Conservation (phyloP, 2,329 filamentous ascomycete species). For the Whalleya microplaca region DNA sequence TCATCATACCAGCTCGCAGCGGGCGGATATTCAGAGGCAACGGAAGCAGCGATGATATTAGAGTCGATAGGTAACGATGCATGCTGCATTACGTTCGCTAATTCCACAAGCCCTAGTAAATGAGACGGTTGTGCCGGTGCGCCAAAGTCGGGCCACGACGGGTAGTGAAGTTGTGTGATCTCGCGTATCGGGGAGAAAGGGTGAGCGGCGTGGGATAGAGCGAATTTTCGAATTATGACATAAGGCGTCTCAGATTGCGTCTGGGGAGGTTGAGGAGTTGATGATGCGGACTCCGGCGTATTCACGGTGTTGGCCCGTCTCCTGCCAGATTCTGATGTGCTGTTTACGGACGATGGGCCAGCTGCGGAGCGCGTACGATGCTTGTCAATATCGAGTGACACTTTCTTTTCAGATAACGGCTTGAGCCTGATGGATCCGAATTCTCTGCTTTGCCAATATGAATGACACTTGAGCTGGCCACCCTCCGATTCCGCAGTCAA, state of each 20-base stretch:
- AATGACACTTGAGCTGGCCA: constrained; percentile 91
- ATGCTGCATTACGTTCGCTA: constrained; percentile 76
- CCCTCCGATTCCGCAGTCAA: constrained; percentile 93
- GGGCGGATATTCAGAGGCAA: constrained; percentile 33
- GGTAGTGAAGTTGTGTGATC: constrained; percentile 92
- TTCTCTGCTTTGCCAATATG: constrained; percentile 82
- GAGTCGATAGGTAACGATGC: constrained; percentile 55
- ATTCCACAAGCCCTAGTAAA: constrained; percentile 84
- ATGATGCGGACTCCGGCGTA: constrained; percentile 41
- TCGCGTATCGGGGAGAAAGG: constrained; percentile 89
- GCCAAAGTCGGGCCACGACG: constrained; percentile 97
- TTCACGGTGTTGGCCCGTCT: constrained; percentile 60
- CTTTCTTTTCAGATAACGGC: constrained; percentile 78
- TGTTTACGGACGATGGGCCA: constrained; percentile 34
- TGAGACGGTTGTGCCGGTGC: constrained; percentile 87
- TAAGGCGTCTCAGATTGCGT: constrained; percentile 64
- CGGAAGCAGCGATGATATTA: constrained; percentile 40
- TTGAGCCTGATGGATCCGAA: constrained; percentile 80
- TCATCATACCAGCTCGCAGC: constrained; percentile 58
- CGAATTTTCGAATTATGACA: constrained; percentile 86
- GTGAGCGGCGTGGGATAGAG: constrained; percentile 73
- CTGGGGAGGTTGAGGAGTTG: constrained; percentile 33
- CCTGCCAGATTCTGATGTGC: constrained; percentile 46
- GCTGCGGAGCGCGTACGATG: constrained; percentile 45
- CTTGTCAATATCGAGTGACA: constrained; percentile 73